Base-by-base conservation (phyloP, 2,329 filamentous ascomycete genomes). In the Tolypocladium guangdongense region DNA sequence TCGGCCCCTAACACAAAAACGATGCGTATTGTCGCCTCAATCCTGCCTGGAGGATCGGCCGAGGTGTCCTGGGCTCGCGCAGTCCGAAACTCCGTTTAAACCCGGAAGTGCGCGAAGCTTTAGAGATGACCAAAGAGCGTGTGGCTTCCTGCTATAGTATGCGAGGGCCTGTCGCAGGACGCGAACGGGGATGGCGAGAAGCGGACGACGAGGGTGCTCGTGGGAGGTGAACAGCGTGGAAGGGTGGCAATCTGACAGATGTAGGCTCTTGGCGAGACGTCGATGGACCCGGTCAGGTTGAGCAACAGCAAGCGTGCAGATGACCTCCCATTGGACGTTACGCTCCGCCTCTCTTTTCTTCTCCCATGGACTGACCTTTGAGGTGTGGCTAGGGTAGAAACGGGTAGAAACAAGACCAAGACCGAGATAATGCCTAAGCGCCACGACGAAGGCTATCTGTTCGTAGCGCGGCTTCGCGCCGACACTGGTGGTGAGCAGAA, bases 351-450 rank as follows among this genome's bases (percentile, higher is more conserved):
- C 51, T 52, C 49, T 52, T 52, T 52, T 57, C 45, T 52, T 52
- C 50, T 43, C 53, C 50, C 20, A 22, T 51, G 47, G 35, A 50
- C 46, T 49, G 51, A 52, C 49, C 43, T 52, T 53, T 37, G 49
- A 47, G 49, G 51, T 51, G 39, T 51, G 52, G 50, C 51, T 45
- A 22, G 54, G 52, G 57, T 51, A 49, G 52, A 32, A 49, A 52
- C n/a, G 54, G 52, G 57, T 51, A 49, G 52, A 32, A 49, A 52
- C n/a, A 48, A 32, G 52, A 54, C 22, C n/a, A 48, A 32, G 52
- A 54, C 22, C 43, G 10, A 41, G 39, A 52, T 41, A 51, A 16
- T 52, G 53, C 53, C 36, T 39, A 52, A 52, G 41, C 45, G 53
- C 46, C 50, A 52, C 53, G 38, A 30, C 32, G 18, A 37, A 38